Conservation (phyloP, 208 protist species). For the Sergeia podlipaevii region DNA sequence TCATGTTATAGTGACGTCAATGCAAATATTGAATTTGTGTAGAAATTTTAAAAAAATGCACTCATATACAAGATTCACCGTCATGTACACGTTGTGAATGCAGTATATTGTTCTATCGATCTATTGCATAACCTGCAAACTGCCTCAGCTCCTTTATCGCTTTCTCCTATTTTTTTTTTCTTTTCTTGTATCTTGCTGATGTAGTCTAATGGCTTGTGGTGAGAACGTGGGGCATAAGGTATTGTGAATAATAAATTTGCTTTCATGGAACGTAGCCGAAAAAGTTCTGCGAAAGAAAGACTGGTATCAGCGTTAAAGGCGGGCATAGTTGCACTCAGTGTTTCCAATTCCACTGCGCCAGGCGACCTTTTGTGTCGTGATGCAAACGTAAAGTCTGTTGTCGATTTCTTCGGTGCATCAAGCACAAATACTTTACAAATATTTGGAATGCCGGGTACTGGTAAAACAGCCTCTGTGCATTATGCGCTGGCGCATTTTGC, state of each 20-base stretch:
- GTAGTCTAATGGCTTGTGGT: too few relatives aligned
- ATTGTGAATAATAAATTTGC: too few relatives aligned
- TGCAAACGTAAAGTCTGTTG: conserved; percentile 53
- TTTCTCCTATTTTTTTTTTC: conserved; percentile 2
- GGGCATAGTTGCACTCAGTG: conserved; percentile 64
- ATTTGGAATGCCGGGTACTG: conserved; percentile 90
- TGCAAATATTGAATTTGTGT: too few relatives aligned
- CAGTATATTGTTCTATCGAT: too few relatives aligned
- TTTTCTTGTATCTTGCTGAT: neutral
- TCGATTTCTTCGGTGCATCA: conserved; percentile 58
- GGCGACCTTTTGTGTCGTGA: conserved; percentile 76
- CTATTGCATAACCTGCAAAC: too few relatives aligned
- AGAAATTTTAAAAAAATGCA: too few relatives aligned
- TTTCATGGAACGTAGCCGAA: conserved; percentile 6
- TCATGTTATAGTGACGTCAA: too few relatives aligned
- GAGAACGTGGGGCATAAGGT: too few relatives aligned
- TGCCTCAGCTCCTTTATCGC: conserved; percentile 10
- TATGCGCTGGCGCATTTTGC: conserved; percentile 60
- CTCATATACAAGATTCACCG: too few relatives aligned
- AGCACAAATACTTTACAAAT: conserved; percentile 83
- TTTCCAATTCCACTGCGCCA: conserved; percentile 51
- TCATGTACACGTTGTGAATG: too few relatives aligned
- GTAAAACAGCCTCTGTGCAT: conserved; percentile 84
- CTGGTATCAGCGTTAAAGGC: conserved; percentile 34
- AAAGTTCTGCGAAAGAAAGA: conserved; percentile 7